phyloP scores from a whole-genome alignment of 768 basidiomycete species.

The Tulasnella sp. region DNA sequence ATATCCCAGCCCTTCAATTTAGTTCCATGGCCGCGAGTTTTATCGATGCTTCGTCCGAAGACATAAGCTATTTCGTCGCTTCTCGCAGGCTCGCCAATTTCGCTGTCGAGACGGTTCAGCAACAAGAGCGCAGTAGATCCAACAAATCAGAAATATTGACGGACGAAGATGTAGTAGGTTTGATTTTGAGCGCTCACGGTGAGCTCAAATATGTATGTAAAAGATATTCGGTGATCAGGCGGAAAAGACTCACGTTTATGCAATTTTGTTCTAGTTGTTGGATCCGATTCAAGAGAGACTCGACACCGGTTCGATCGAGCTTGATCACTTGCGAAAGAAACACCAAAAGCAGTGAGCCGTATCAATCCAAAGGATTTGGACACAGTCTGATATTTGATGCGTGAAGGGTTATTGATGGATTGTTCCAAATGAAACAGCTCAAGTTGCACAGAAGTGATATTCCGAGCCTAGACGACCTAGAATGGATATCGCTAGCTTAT shows the following conservation, averaged over 20 bases:
- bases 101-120: neutral
- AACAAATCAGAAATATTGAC: neutral
- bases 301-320: neutral
- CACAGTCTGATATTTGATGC: neutral
- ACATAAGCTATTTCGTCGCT: neutral
- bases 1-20: neutral
- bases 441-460: neutral
- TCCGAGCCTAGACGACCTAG: neutral
- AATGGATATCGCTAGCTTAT: neutral
- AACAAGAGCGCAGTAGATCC: neutral
- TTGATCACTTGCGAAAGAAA: neutral
- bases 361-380: neutral
- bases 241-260: neutral
- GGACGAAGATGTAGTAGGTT: neutral
- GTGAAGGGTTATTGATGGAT: neutral
- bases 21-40: neutral
- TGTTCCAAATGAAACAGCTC: neutral
- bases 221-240: too few species aligned
- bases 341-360: neutral
- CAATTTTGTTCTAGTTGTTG: neutral
- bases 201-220: neutral
- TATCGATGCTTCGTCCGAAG: neutral
- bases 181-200: neutral
- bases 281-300: neutral
- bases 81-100: neutral